Evolutionary conservation across 176 grass and related monocot genomes (phyloP), one percentile per base, ranked within the genome.

Genomic region (Triticum timopheevii): DNA sequence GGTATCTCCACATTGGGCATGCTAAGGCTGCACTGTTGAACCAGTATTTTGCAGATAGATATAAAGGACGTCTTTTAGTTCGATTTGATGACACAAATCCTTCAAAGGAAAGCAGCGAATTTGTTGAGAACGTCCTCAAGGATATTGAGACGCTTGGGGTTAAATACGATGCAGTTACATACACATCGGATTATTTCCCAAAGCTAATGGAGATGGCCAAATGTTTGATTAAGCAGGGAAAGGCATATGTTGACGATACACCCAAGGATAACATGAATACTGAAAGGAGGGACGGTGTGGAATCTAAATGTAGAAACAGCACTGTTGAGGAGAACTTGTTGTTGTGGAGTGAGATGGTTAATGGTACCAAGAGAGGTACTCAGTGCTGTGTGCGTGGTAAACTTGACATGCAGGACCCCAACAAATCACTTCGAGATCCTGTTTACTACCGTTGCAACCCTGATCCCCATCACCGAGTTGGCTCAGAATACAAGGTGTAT

Each of bases 1-100:
- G 95, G 6, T 95, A 92, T 86, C 91, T 95, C 35, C 95, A 98
- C 80, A 93, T 98, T 85, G 95, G 93, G 36, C 95, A 98, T 71
- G 92, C 93, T 6, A 98, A 98, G 90, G 93, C 93, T 39, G 93
- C 67, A 82, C 86, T 98, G 62, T 73, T 98, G 83, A 98, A 98
- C 79, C 87, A 95, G 62, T 95, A 98, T 58, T 98, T 95, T 93
- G 91, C 95, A 36, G 86, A 98, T 62, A 93, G 91, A 66, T 98
- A 95, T 44, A 87, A 98, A 79, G 93, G 91, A 3, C 70, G 33
- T 63, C 77, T 95, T 27, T 88, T 98, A 65, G 88, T 95, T 82
- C 86, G 93, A 12, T 93, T 98, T 93, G 93, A 98, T 92, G 95
- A 95, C 62, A 95, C 95, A 31, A 98, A 98, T 86, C 93, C 95